Evolutionary conservation across 2,329 filamentous ascomycete genomes (phyloP).

Genomic region (Pezicula neosporulosa): DNA sequence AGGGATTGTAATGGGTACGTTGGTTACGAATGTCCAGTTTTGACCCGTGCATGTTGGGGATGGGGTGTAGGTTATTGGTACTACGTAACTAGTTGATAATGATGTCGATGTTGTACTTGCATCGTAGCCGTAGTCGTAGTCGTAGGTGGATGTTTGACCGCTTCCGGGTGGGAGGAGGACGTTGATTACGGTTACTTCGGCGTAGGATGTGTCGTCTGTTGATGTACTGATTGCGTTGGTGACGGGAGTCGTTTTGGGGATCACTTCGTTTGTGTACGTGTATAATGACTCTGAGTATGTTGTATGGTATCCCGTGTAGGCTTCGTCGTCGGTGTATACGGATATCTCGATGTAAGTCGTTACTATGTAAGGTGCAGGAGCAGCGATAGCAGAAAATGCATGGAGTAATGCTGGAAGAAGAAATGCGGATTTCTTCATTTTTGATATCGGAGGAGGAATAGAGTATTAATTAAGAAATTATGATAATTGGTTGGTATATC

Average conservation of each 20-base stretch:
- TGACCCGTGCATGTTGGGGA: slow-evolving; percentile 10
- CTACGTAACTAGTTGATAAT: slow-evolving; percentile 4
- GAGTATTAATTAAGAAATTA: too few species aligned
- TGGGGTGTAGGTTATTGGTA: slow-evolving; percentile 12
- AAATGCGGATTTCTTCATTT: slow-evolving; percentile 4
- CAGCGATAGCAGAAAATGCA: slow-evolving; percentile 3
- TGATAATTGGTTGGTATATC: too few species aligned
- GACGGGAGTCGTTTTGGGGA: slow-evolving; percentile 3
- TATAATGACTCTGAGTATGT: neutral
- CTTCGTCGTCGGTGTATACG: slow-evolving; percentile 8
- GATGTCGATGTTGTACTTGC: neutral
- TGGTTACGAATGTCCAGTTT: slow-evolving; percentile 13
- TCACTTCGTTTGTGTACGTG: slow-evolving; percentile 7
- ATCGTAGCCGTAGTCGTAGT: neutral
- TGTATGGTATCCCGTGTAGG: neutral
- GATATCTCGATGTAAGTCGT: slow-evolving; percentile 16
- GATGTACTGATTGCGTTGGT: slow-evolving; percentile 4
- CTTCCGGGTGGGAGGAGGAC: slow-evolving; percentile 4
- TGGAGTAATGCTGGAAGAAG: slow-evolving; percentile 3
- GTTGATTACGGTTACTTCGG: slow-evolving; percentile 10
- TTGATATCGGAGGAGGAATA: neutral
- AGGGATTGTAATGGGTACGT: slow-evolving; percentile 13
- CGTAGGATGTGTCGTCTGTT: slow-evolving; percentile 5
- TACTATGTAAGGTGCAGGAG: slow-evolving; percentile 16
- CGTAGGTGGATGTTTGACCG: neutral